phyloP scores from a whole-genome alignment of 2,329 filamentous ascomycete species.

The Fusarium camptoceras region DNA sequence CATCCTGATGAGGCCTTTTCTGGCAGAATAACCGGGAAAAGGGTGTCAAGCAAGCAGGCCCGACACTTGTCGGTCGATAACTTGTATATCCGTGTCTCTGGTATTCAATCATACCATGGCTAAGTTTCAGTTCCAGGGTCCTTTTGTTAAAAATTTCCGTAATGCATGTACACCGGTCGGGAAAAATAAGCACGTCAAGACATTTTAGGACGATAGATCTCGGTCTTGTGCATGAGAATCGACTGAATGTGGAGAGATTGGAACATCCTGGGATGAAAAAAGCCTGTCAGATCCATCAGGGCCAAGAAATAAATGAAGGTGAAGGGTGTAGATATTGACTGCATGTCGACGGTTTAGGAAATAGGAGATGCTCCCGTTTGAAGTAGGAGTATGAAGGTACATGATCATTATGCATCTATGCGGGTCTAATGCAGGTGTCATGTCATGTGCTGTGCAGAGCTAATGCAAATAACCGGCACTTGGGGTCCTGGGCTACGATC shows the following conservation, averaged over 20 bases:
- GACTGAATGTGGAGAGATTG: constrained; percentile 32
- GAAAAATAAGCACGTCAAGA: neutral
- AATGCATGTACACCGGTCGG: constrained; percentile 18
- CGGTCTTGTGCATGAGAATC: constrained; percentile 32
- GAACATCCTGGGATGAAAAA: neutral
- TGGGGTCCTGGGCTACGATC: constrained; percentile 26
- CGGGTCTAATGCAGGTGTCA: constrained; percentile 10
- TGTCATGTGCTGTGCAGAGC: constrained; percentile 19
- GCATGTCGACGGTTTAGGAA: constrained; percentile 46
- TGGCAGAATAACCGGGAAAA: constrained; percentile 4
- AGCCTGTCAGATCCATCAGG: constrained; percentile 8
- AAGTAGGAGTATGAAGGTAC: constrained; percentile 32
- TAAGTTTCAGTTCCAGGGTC: constrained; percentile 5
- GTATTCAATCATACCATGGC: constrained; percentile 20
- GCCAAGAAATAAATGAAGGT: neutral
- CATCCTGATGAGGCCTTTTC: neutral
- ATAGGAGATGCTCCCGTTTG: constrained; percentile 38
- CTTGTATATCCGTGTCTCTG: neutral
- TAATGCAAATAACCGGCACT: constrained; percentile 39
- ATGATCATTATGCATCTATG: constrained; percentile 23
- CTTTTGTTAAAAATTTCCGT: constrained; percentile 9
- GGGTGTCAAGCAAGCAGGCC: constrained; percentile 18
- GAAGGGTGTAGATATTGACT: constrained; percentile 39
- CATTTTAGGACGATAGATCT: constrained; percentile 29
- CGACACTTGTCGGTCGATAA: neutral